Conservation (phyloP, 345 rosid species). For the Carallia brachiata region DNA sequence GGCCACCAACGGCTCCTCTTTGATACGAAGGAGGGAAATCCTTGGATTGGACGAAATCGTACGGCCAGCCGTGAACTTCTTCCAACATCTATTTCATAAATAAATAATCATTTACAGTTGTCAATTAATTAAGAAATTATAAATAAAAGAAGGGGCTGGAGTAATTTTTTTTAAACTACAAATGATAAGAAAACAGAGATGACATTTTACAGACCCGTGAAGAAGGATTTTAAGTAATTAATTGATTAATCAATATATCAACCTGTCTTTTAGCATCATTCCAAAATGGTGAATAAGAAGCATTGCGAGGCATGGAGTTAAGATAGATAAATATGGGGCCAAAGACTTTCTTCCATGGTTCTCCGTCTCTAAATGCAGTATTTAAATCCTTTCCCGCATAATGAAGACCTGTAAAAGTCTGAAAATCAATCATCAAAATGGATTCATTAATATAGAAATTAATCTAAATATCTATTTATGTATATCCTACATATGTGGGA, state of each 20-base stretch:
- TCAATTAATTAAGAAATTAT: background rate
- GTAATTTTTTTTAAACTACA: too few species aligned
- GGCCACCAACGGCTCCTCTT: constrained; percentile 21
- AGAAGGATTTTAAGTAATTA: too few species aligned
- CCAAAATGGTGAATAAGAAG: constrained; percentile 5
- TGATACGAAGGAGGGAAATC: constrained; percentile 13
- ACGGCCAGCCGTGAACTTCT: constrained; percentile 19
- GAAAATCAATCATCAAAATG: background rate
- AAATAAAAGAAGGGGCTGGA: background rate
- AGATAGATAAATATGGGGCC: constrained; percentile 24
- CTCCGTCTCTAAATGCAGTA: constrained; percentile 10
- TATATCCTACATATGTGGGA: too few species aligned
- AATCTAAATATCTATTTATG: background rate
- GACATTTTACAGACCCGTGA: too few species aligned
- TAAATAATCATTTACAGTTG: background rate
- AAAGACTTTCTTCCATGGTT: constrained; percentile 29
- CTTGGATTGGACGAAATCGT: constrained; percentile 8
- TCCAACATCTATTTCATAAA: background rate
- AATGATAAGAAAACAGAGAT: too few species aligned
- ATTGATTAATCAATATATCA: too few species aligned
- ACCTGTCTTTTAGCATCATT: constrained; percentile 26
- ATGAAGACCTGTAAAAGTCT: constrained; percentile 24
- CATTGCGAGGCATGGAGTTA: background rate
- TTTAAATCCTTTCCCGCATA: constrained; percentile 19
- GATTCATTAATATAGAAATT: background rate